Evolutionary conservation across 441 rosid genomes (phyloP).

Genomic region (Euphorbia schlechtendalii): DNA sequence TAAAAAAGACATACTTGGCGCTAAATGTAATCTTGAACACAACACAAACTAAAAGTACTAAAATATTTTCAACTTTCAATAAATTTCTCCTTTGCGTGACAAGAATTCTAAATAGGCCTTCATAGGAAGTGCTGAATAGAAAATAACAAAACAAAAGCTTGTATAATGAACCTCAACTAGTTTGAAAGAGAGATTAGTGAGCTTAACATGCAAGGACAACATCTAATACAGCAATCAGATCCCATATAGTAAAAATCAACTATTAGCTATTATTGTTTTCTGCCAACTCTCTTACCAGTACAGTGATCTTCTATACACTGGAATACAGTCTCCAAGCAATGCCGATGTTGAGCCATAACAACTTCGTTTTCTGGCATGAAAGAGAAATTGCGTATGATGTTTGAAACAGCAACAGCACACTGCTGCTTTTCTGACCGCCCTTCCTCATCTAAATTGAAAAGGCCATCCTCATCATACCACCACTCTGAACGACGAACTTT

Average conservation of each 20-base stretch:
- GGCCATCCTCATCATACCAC: slow-evolving; percentile 91
- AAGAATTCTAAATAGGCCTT: neutral
- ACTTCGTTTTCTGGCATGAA: slow-evolving; percentile 97
- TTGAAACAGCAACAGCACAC: slow-evolving; percentile 85
- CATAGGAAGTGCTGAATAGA: neutral
- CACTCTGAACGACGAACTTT: slow-evolving; percentile 55
- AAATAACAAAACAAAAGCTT: neutral
- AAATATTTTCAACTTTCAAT: too few relatives aligned
- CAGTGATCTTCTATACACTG: slow-evolving; percentile 78
- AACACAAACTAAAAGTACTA: too few relatives aligned
- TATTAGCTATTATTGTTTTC: neutral
- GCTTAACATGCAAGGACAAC: neutral
- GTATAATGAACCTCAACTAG: neutral
- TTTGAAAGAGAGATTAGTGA: too few relatives aligned
- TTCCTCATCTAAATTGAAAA: slow-evolving; percentile 84
- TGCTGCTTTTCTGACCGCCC: slow-evolving; percentile 85
- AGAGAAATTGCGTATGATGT: slow-evolving; percentile 84
- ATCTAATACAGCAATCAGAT: neutral
- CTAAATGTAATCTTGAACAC: too few relatives aligned
- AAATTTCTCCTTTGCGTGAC: too few relatives aligned
- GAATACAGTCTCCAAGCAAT: slow-evolving; percentile 92
- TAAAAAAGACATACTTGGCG: too few relatives aligned
- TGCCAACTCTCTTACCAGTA: slow-evolving; percentile 39
- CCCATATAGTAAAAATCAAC: neutral
- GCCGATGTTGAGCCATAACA: slow-evolving; percentile 89